These are phyloP conservation scores for Aspergillus sp. DNA, from an alignment of 2,329 filamentous ascomycete species.

Conservation along the genomic window DNA sequence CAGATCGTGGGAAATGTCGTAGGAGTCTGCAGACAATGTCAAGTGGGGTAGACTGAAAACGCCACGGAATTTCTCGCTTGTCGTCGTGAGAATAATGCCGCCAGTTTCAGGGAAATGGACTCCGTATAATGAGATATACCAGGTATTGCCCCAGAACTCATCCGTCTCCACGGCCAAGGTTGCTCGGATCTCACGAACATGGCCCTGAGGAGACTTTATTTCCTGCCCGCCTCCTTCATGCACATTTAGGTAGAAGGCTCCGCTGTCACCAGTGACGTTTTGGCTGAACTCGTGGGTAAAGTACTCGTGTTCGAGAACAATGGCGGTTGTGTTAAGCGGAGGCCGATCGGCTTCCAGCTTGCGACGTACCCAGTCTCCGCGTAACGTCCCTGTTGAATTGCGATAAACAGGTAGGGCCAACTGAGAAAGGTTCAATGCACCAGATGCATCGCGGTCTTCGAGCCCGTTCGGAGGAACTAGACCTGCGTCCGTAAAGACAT, in stretches of 20 bases:
- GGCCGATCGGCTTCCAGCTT: conserved; percentile 51
- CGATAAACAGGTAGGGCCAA: conserved; percentile 63
- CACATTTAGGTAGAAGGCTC: conserved; percentile 69
- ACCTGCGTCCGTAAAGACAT: conserved; percentile 32
- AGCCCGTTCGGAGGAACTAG: conserved; percentile 30
- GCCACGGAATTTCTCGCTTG: conserved; percentile 91
- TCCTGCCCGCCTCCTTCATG: conserved; percentile 52
- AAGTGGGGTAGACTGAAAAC: conserved; percentile 88
- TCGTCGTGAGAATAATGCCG: conserved; percentile 77
- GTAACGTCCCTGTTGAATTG: conserved; percentile 74
- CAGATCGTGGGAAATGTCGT: conserved; percentile 60
- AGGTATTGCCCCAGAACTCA: conserved; percentile 67
- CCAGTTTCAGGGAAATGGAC: conserved; percentile 84
- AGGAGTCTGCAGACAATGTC: conserved; percentile 58
- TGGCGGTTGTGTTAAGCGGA: conserved; percentile 63
- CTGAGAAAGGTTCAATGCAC: conserved; percentile 37
- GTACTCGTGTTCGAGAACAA: conserved; percentile 68
- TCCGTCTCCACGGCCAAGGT: conserved; percentile 72
- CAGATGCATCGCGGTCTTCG: conserved; percentile 23
- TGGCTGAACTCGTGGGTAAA: conserved; percentile 67
- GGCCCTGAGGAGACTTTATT: conserved; percentile 44
- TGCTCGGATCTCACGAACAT: conserved; percentile 68
- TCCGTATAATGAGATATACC: conserved; percentile 78
- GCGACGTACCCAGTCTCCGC: conserved; percentile 71
- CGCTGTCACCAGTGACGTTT: conserved; percentile 74